These are phyloP conservation scores for Hypoxylon sp. DNA, from an alignment of 2,329 filamentous ascomycete genomes.

Conservation along the genomic window DNA sequence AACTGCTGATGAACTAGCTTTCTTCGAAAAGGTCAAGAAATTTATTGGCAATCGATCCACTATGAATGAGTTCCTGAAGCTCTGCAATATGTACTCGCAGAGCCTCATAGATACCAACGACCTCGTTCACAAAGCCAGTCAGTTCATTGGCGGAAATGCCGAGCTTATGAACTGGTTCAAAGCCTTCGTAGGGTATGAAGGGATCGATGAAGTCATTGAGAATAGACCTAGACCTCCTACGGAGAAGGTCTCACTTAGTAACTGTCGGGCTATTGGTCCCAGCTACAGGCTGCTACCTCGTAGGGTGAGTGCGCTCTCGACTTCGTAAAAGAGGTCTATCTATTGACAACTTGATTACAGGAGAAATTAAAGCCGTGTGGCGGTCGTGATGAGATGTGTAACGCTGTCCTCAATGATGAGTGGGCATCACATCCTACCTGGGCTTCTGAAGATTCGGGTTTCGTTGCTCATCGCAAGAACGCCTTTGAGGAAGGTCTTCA, in stretches of 20 bases:
- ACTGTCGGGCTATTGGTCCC: slow-evolving; percentile 94
- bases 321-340: background rate
- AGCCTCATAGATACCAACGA: slow-evolving; percentile 90
- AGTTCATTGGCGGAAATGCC: slow-evolving; percentile 88
- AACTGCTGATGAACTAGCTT: slow-evolving; percentile 85
- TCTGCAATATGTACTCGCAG: slow-evolving; percentile 95
- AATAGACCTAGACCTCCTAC: slow-evolving; percentile 81
- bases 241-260: slow-evolving; percentile 90
- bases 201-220: slow-evolving; percentile 81
- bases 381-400: slow-evolving; percentile 94
- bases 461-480: slow-evolving; percentile 98
- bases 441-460: slow-evolving; percentile 98
- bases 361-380: slow-evolving; percentile 93
- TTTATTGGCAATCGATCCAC: slow-evolving; percentile 91
- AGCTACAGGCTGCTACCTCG: slow-evolving; percentile 95
- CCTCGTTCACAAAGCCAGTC: slow-evolving; percentile 83
- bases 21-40: slow-evolving; percentile 98
- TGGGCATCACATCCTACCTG: slow-evolving; percentile 99
- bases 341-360: slow-evolving; percentile 49
- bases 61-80: slow-evolving; percentile 96
- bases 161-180: slow-evolving; percentile 94
- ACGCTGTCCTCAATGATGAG: slow-evolving; percentile 93
- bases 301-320: slow-evolving; percentile 63
- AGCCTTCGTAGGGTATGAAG: slow-evolving; percentile 82
- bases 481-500: slow-evolving; percentile 94